These are phyloP conservation scores for Diplodia intermedia DNA, from an alignment of 2,329 filamentous ascomycete species.

Conservation along the genomic window DNA sequence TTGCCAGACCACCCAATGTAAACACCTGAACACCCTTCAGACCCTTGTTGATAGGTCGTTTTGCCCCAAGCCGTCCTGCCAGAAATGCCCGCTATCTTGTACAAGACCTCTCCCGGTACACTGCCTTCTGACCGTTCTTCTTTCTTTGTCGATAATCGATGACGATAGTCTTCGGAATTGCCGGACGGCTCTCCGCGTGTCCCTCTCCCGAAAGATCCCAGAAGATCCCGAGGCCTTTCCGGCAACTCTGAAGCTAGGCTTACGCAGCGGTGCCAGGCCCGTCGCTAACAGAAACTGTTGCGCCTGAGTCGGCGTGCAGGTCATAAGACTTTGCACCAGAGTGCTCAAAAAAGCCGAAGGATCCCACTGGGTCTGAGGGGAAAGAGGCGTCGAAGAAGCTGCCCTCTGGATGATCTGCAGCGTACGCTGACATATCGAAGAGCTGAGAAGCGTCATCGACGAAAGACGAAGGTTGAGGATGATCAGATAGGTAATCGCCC, in stretches of 20 bases:
- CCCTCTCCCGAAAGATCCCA: constrained; percentile 25
- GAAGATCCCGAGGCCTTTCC: constrained; percentile 29
- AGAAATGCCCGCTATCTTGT: constrained; percentile 26
- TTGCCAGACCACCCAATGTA: constrained; percentile 20
- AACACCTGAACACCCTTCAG: constrained; percentile 20
- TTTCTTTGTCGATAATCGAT: constrained; percentile 15
- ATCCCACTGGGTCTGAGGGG: constrained; percentile 41
- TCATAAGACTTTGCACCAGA: constrained; percentile 52
- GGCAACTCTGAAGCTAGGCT: constrained; percentile 39
- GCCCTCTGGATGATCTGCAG: constrained; percentile 43
- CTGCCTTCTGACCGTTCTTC: constrained; percentile 16
- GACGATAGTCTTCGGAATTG: constrained; percentile 28
- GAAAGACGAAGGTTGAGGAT: constrained; percentile 34
- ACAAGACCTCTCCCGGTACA: constrained; percentile 27
- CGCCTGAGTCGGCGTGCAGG: constrained; percentile 56
- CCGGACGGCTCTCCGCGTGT: constrained; percentile 29
- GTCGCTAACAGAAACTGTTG: constrained; percentile 56
- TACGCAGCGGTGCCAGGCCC: constrained; percentile 54
- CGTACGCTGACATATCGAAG: constrained; percentile 46
- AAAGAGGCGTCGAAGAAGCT: constrained; percentile 47
- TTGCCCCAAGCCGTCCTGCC: constrained; percentile 23
- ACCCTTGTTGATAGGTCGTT: constrained; percentile 22
- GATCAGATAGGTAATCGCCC: constrained; percentile 50
- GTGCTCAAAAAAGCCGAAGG: constrained; percentile 47
- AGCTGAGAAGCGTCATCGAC: constrained; percentile 45